Base-by-base conservation (phyloP, 371 early-diverging fungal species). In the Mortierella sp. region DNA sequence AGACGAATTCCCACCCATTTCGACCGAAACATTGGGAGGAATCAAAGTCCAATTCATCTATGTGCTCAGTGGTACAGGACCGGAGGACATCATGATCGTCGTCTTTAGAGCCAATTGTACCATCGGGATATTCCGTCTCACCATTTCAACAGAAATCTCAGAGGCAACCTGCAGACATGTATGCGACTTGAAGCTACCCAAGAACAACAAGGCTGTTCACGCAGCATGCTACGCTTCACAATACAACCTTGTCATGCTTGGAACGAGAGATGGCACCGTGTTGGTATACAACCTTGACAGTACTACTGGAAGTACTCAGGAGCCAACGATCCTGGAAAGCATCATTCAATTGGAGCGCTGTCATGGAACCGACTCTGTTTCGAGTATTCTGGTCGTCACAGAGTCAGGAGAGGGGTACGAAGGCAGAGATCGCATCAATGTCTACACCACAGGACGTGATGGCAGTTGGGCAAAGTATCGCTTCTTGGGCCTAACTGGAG, bases 371-470 rank as follows among this genome's bases (percentile, higher is more conserved):
- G 72, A 60, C 44, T 79, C 69, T 8, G 78, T 67, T 19, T 72
- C 77, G 9, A 72, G 68, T 39, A 71, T 67, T 22, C 39, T 68
- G 52, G 52, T 67, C 63, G 54, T 69, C 46, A 71, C 67, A 13
- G 65, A 53, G 39, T 57, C 63, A 52, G 74, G 65, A 6, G 71
- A 79, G 27, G 80, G 79, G 0, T 47, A 60, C 7, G 67, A 80
- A 8, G 74, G 73, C n/a, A 64, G 60, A 9, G 70, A 78, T 7
- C 74, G 78, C 19, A 57, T 90, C 25, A 69, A 63, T 1, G 85
- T 92, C 22, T 89, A 83, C 68, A 85, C 90, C 2, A 85, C 89
- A 6, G 92, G 92, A 5, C 83, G 92, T 9, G 92, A 92, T 77
- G 92, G 92, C 1, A 81, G 83, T 29, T 91, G 82, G 79, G 82